Base-by-base conservation (phyloP, 2,329 filamentous ascomycete genomes). In the Huntiella abstrusa region DNA sequence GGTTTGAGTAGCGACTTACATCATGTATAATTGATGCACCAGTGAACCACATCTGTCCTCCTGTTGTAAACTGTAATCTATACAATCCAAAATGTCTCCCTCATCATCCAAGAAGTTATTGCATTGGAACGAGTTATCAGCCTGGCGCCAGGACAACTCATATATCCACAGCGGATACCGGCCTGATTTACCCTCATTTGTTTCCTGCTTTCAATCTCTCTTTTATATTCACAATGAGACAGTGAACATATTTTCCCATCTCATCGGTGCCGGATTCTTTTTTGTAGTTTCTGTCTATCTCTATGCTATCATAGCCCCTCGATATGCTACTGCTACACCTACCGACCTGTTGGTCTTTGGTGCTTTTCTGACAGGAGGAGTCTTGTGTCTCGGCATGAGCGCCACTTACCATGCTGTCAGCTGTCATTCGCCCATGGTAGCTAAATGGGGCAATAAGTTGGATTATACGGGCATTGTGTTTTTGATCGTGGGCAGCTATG, bases 381-480 rank as follows among this genome's bases (percentile, higher is more conserved):
- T 77, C 22, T 56, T 75, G 33, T 88, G 83, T 55, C 64, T 91
- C 45, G 79, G 80, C 16, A 83, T 87, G 77, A 86, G 80, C 54
- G 81, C 85, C 4, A 82, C 80, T 2, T 98, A 78, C 58, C 91
- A 98, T 59, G 73, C 83, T 2, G 72, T 95, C 41, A 76, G 71
- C 16, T 94, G 95, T 53, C 91, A 98, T 60, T 91, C 83, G 13
- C 73, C 76, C 34, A 62, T 63, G 1, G 83, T 95, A 11, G 77
- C 81, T 2, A 78, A 74, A 51, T 83, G 85, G 67, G 87, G 87
- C 8, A 96, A 96, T 59, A 84, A 93, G 60, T 65, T 96, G 48
- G 91, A 98, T 59, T 96, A 98, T 59, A 75, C 88, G 4, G 91
- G 91, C 5, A 98, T 98, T 54, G 83, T 96, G 28, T 75, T 79